phyloP scores from a whole-genome alignment of 257 asterid genomes.

The Knoxia roxburghii region DNA sequence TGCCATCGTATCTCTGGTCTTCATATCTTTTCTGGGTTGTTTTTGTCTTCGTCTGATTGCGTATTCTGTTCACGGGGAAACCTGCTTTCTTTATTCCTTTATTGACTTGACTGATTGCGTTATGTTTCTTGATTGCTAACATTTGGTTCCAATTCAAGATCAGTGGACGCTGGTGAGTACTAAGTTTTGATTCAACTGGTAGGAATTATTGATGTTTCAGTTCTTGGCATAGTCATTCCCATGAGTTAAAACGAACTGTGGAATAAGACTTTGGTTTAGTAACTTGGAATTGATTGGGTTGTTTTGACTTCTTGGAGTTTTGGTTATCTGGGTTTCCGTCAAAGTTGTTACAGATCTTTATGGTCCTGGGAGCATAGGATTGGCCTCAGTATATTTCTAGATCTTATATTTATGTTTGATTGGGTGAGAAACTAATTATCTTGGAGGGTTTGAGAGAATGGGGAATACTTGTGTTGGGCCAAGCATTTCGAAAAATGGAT shows the following conservation, averaged over 20 bases:
- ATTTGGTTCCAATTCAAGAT: not conserved
- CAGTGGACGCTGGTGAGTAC: not conserved
- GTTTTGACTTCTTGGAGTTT: constrained; percentile 7
- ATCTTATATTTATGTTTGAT: constrained; percentile 25
- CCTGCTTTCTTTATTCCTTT: not conserved
- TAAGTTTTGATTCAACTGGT: not conserved
- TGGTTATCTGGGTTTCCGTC: not conserved
- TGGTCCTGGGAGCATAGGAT: constrained; percentile 11
- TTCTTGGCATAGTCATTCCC: constrained; percentile 7
- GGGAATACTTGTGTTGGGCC: constrained; percentile 98
- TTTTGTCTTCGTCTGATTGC: not conserved
- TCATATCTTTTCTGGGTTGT: not conserved
- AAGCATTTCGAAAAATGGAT: constrained; percentile 51
- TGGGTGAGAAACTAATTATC: constrained; percentile 20
- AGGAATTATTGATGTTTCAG: too few relatives aligned
- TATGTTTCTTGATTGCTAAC: not conserved
- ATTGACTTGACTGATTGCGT: not conserved
- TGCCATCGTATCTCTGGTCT: too few relatives aligned
- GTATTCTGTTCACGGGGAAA: not conserved
- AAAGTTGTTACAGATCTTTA: constrained; percentile 32
- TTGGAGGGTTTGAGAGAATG: constrained; percentile 34
- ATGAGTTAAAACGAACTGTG: not conserved
- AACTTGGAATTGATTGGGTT: not conserved
- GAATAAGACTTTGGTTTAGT: not conserved
- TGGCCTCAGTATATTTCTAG: constrained; percentile 6